Percentiles rank a stretch among this genome's conserved stretches.
Evolutionary conservation across 78 protist species (phyloP).

Genomic region (Chrysochromulina tobinii): DNA sequence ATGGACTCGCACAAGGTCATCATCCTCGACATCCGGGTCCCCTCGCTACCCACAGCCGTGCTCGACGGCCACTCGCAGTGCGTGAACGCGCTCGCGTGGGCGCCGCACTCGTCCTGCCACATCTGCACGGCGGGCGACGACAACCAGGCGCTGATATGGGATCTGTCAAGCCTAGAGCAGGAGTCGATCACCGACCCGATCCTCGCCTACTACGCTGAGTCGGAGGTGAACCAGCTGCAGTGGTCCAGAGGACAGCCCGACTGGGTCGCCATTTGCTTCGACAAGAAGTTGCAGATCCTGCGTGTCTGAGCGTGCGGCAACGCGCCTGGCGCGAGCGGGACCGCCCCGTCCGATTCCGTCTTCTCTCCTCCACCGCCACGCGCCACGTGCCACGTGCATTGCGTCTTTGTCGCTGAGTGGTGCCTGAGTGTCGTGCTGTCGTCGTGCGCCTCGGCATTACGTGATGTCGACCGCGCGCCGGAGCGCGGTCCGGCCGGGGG

Average conservation of each 20-base stretch:
- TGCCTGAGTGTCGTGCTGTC: too few species aligned
- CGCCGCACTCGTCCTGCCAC: constrained; percentile 95
- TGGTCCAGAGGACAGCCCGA: constrained; percentile 89
- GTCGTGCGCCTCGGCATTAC: too few species aligned
- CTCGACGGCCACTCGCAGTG: constrained; percentile 69
- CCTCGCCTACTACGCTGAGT: neutral
- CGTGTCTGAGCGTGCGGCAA: constrained; percentile 20
- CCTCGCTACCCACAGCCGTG: constrained; percentile 80
- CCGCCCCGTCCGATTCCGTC: too few species aligned
- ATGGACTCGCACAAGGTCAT: constrained; percentile 78
- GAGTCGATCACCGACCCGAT: constrained; percentile 67
- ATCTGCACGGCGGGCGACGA: constrained; percentile 93
- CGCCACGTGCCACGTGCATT: too few species aligned
- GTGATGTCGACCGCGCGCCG: too few species aligned
- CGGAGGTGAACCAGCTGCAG: constrained; percentile 78
- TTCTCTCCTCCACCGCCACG: too few species aligned
- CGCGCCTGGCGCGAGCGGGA: too few species aligned
- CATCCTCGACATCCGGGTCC: constrained; percentile 82
- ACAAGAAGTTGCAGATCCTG: constrained; percentile 63
- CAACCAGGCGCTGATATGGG: constrained; percentile 96
- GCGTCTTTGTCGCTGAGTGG: too few species aligned
- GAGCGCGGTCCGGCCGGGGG: too few species aligned
- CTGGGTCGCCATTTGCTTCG: constrained; percentile 88
- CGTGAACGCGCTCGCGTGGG: constrained; percentile 93
- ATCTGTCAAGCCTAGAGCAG: constrained; percentile 79